Percentiles rank a stretch among this genome's conserved stretches.
Conservation (phyloP, 129 eudicot species). For the Chrysanthemum lavandulifolium region DNA sequence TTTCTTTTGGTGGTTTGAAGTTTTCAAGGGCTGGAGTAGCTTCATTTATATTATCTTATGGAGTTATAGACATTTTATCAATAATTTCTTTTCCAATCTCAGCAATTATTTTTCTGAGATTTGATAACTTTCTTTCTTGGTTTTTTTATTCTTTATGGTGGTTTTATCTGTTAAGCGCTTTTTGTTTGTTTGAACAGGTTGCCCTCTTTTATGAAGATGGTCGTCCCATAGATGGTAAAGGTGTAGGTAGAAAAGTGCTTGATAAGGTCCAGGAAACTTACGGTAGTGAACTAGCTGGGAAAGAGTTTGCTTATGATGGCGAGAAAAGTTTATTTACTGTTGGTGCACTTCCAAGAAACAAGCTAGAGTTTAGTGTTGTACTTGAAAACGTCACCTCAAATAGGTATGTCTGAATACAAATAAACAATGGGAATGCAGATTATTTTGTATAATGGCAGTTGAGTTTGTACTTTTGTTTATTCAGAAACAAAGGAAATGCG, state of each 20-base stretch:
- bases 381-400: conserved; percentile 65
- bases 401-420: conserved; percentile 35
- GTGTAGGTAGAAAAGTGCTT: conserved; percentile 74
- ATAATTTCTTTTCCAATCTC: no score
- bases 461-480: neutral
- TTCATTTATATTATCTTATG: neutral
- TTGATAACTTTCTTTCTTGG: neutral
- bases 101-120: no score
- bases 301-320: conserved; percentile 90
- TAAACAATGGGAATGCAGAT: neutral
- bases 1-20: no score
- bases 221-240: conserved; percentile 75
- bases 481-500: conserved; percentile 16
- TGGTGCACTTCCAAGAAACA: conserved; percentile 86
- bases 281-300: conserved; percentile 66
- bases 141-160: neutral
- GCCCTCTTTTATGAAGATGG: conserved; percentile 90
- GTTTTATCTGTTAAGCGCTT: neutral
- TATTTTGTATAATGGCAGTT: neutral
- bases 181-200: conserved; percentile 46
- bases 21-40: neutral
- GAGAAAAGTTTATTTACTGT: conserved; percentile 88
- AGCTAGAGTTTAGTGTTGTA: conserved; percentile 84
- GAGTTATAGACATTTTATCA: no score
- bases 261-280: conserved; percentile 81